phyloP scores from a whole-genome alignment of 345 rosid species.

The Kandelia obovata region DNA sequence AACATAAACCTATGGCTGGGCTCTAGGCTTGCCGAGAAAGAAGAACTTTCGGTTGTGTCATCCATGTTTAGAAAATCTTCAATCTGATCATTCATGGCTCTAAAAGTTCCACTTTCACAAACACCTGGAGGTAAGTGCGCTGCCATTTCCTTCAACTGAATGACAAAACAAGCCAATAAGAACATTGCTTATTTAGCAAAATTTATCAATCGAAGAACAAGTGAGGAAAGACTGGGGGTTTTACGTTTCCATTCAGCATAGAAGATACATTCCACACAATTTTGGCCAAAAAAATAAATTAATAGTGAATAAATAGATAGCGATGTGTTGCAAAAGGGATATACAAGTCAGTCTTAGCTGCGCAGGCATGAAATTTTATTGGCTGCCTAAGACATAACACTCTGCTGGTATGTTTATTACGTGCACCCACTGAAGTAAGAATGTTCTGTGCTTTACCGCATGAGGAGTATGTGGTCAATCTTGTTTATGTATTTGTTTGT shows the following conservation, averaged over 20 bases:
- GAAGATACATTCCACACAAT: no score
- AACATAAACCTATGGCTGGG: slow-evolving; percentile 17
- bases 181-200: background rate
- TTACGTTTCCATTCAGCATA: background rate
- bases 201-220: background rate
- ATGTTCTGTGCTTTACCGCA: no score
- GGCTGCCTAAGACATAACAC: no score
- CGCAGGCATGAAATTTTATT: no score
- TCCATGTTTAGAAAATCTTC: slow-evolving; percentile 42
- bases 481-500: no score
- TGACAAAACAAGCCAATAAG: slow-evolving; percentile 20
- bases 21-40: slow-evolving; percentile 24
- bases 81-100: slow-evolving; percentile 48
- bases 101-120: slow-evolving; percentile 49
- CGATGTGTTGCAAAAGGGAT: no score
- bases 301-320: no score
- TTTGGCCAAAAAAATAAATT: no score
- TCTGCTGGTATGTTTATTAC: no score
- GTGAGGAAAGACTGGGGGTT: background rate
- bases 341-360: no score
- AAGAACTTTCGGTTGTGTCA: slow-evolving; percentile 33
- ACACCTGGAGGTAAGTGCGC: slow-evolving; percentile 59
- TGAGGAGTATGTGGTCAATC: no score
- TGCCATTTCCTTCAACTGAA: slow-evolving; percentile 56
- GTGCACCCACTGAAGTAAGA: no score